Evolutionary conservation across 192 early-diverging fungal genomes (phyloP), one percentile per base, ranked within the genome.

Genomic region (Entomortierella parvispora): DNA sequence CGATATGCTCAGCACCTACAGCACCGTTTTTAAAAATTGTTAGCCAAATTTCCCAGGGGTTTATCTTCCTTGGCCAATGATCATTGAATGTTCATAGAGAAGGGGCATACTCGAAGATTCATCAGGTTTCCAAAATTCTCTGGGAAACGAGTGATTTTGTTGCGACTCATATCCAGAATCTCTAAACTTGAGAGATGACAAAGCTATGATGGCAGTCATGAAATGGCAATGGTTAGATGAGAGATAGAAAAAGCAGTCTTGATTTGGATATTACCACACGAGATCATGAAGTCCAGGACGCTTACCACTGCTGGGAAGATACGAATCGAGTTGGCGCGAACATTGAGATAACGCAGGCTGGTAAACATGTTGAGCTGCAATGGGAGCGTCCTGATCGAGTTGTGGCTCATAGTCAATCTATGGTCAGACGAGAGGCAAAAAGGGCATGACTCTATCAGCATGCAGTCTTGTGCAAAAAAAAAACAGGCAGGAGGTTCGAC

Each of bases 101-200:
- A 31, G 32, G 18, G 34, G 42, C 31, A 26, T 69, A 82, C 81
- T 46, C 64, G 54, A 26, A 82, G 67, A 33, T 68, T 65, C 60
- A 82, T 82, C 29, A 82, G 52, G 34, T 65, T 79, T 20, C 75
- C 75, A 58, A 82, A 82, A 34, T 14, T 49, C 7, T 74, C 62
- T 15, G 81, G 81, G 45, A 82, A 66, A 7, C 72, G 71, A 3
- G 66, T 46, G 31, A 82, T 82, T 52, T 65, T 78, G 62, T 82
- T 82, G 55, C 71, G 75, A 37, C 81, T 82, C 57, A 82, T 72
- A 47, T 82, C 81, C 34, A 82, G 43, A 20, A 82, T 79, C 48
- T 82, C 75, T 15, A 82, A 60, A 46, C 63, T 79, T 45, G 65
- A 50, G 44, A 82, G 59, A 14, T 62, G 62, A 65, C 81, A 82